phyloP scores from a whole-genome alignment of 2,329 filamentous ascomycete genomes.

The Pyrenophora tritici-repentis region DNA sequence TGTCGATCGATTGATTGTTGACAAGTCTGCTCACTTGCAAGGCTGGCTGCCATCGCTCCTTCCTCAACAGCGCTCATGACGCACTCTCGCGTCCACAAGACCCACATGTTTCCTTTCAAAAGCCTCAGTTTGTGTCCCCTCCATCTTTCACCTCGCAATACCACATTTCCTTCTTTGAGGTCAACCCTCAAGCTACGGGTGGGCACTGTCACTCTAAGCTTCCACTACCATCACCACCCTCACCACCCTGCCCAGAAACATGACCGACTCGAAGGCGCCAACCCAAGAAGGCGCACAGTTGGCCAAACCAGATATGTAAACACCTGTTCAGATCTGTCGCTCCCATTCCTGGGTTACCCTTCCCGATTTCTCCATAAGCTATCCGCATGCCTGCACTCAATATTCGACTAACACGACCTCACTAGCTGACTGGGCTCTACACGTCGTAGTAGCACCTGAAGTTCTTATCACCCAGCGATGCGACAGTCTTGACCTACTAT shows the following conservation, averaged over 20 bases:
- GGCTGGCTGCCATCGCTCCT: background rate
- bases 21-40: no score
- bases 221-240: background rate
- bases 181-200: no score
- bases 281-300: conserved; percentile 9
- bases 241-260: background rate
- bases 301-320: conserved; percentile 16
- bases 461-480: conserved; percentile 6
- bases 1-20: no score
- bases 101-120: background rate
- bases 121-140: background rate
- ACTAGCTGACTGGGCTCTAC: conserved; percentile 18
- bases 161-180: no score
- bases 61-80: background rate
- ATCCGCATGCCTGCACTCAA: background rate
- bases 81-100: background rate
- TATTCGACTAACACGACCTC: background rate
- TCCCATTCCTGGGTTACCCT: no score
- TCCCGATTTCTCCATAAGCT: background rate
- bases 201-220: background rate
- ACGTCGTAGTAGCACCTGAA: conserved; percentile 21
- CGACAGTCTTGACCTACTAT: background rate
- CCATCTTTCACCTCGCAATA: background rate
- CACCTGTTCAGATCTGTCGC: background rate
- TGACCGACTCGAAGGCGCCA: conserved; percentile 4